Base-by-base conservation (phyloP, 257 asterid genomes). In the Echites panduratus region DNA sequence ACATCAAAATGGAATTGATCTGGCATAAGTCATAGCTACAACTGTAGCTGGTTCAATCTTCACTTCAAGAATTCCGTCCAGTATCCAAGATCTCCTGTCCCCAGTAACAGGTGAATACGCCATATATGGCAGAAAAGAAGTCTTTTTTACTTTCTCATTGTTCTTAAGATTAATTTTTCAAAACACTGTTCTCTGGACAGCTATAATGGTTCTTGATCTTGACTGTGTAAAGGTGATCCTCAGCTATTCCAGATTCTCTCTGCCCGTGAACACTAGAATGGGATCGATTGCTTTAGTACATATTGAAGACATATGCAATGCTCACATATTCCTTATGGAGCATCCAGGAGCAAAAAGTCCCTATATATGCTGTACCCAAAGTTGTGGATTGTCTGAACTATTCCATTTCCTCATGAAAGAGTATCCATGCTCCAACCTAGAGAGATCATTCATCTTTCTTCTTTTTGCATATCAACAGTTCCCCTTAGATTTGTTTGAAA, bases 31-130 rank as follows among this genome's bases (percentile, higher is more conserved):
- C 58, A 84, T 93, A 67, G 86, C 94, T 63, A 76, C 96, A 10
- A 86, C 97, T 1, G 87, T 90, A 12, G 97, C 87, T 27, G 98
- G 98, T 71, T 88, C 93, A 6, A 90, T 93, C 78, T 89, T 90
- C 80, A 88, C 92, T 38, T 82, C 89, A 19, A 74, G 83, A 10
- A 92, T 93, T 78, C 98, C 98, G 20, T 22, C 85, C 48, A 90
- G 98, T 85, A 76, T 89, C 71, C 95, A 66, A 79, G 87, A 89
- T 75, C 78, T 93, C 73, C 65, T 93, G 44, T 89, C 98, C 50
- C 98, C 96, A 41, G 38, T 88, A 35, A 88, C 96, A 82, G 97
- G 98, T 92, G 9, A 26, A 3, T 32, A 32, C 1, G 38, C 38
- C 1, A 32, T 32, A 32, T 32, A 32, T 32, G 2, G 38, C 38